phyloP scores from a whole-genome alignment of 805 yeast genomes.

The Candida maltosa region DNA sequence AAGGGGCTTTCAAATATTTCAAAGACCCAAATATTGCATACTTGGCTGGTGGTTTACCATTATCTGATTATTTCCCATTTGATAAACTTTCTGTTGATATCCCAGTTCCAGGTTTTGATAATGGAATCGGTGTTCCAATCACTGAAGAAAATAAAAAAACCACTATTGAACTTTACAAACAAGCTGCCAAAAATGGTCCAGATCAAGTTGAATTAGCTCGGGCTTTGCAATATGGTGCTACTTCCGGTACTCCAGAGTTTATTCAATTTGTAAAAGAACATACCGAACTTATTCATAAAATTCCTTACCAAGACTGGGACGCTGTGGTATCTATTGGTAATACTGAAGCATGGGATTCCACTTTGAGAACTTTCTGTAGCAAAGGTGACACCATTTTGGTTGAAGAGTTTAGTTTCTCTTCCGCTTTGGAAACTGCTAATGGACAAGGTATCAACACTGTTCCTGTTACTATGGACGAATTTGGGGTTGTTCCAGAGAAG shows the following conservation, averaged over 20 bases:
- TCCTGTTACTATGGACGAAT: conserved; percentile 75
- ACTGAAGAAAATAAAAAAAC: conserved; percentile 39
- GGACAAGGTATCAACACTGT: conserved; percentile 67
- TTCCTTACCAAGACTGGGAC: conserved; percentile 64
- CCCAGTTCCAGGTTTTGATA: conserved; percentile 75
- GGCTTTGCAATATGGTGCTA: conserved; percentile 88
- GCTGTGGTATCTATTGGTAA: conserved; percentile 72
- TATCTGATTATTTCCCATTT: conserved; percentile 90
- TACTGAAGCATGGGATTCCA: conserved; percentile 87
- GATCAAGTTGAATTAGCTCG: conserved; percentile 70
- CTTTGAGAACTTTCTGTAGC: conserved; percentile 70
- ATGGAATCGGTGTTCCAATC: conserved; percentile 71
- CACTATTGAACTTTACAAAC: conserved; percentile 37
- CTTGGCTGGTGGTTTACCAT: conserved; percentile 94
- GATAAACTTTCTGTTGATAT: conserved; percentile 66
- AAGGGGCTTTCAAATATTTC: conserved; percentile 77
- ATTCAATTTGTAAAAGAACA: conserved; percentile 71
- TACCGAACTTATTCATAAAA: conserved; percentile 48
- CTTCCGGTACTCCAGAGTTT: conserved; percentile 78
- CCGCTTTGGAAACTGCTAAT: conserved; percentile 77
- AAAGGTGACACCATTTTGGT: conserved; percentile 81
- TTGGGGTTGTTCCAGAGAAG: conserved; percentile 74
- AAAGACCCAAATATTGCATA: conserved; percentile 75
- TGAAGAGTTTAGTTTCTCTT: conserved; percentile 80
- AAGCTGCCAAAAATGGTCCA: conserved; percentile 15